phyloP scores from a whole-genome alignment of 495 filamentous ascomycete species.

The Penicillium argentinense region DNA sequence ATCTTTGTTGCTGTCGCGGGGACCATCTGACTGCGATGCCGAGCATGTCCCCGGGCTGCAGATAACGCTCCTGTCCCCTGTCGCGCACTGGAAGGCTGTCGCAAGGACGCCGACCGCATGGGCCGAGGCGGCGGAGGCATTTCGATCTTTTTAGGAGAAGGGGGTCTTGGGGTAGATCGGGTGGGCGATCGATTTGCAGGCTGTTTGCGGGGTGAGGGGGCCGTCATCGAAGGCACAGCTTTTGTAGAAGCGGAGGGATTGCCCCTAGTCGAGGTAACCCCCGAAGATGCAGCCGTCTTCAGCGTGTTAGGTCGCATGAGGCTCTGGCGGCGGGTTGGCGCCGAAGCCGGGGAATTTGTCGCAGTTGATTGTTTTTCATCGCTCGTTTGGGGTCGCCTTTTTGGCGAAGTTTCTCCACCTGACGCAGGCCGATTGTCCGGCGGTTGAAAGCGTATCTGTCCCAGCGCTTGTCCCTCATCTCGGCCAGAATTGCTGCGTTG shows the following conservation, averaged over 20 bases:
- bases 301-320: conserved; percentile 30
- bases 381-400: conserved; percentile 8
- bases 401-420: conserved; percentile 20
- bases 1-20: conserved; percentile 16
- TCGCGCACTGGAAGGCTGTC: conserved; percentile 27
- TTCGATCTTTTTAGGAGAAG: conserved; percentile 38
- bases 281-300: conserved; percentile 6
- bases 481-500: conserved; percentile 19
- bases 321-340: conserved; percentile 33
- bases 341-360: conserved; percentile 2
- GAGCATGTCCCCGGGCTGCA: conserved; percentile 27
- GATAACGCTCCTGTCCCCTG: conserved; percentile 13
- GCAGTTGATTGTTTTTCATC: conserved; percentile 1
- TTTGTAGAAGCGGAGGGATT: conserved; percentile 20
- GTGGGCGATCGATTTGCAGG: conserved; percentile 11
- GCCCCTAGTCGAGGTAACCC: conserved; percentile 14
- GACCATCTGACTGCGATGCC: conserved; percentile 41
- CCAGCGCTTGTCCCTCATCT: conserved; percentile 13
- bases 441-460: conserved; percentile 14
- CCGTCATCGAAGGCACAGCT: conserved; percentile 17
- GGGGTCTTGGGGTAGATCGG: conserved; percentile 19
- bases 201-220: conserved; percentile 35
- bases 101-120: conserved; percentile 40
- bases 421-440: conserved; percentile 7
- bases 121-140: conserved; percentile 41